Base-by-base conservation (phyloP, 768 basidiomycete species). In the Pleurotus djamor region DNA sequence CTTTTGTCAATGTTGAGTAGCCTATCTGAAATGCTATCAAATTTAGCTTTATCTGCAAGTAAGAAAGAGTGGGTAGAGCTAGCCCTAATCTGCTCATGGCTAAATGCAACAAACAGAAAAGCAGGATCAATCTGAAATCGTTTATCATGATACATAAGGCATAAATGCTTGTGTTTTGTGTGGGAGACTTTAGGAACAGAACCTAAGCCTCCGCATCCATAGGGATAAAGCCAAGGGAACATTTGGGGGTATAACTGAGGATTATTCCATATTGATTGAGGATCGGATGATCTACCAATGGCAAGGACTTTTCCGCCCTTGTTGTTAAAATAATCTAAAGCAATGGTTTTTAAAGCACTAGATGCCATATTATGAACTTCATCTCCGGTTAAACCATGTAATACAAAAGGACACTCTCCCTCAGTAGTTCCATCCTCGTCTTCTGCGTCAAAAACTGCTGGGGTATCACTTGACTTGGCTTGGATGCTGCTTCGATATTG, bases 211-310 rank as follows among this genome's bases (percentile, higher is more conserved):
- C 73, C 73, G 14, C 64, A 32, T 0, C 78, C 76, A 67, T 77
- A 79, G 4, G 73, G 77, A 68, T 74, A 80, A 1, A 79, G 52
- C 71, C 72, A 74, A 1, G 70, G 73, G 62, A 73, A 68, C 66
- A 72, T 73, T 37, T 60, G 61, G 1, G 71, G 71, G 62, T 69
- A 74, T 14, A 73, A 52, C 12, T 62, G 44, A 6, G 68, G 64
- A 58, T 75, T 75, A 21, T 66, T 54, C 34, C 57, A 67, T 4
- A 67, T 52, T 34, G 67, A 66, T 41, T 70, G 61, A 3, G 68
- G 63, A 2, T 60, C 13, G 2, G 47, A 21, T 0, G 28, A 44
- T 44, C 67, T 66, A 4, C 67, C 71, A 33, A 70, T 61, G 0
- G 38, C 67, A 0, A 75, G 50, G 5, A 69, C 59, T 17, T 60